Conservation (phyloP, 352 stramenopile species). For the Saprolegnia diclina region DNA sequence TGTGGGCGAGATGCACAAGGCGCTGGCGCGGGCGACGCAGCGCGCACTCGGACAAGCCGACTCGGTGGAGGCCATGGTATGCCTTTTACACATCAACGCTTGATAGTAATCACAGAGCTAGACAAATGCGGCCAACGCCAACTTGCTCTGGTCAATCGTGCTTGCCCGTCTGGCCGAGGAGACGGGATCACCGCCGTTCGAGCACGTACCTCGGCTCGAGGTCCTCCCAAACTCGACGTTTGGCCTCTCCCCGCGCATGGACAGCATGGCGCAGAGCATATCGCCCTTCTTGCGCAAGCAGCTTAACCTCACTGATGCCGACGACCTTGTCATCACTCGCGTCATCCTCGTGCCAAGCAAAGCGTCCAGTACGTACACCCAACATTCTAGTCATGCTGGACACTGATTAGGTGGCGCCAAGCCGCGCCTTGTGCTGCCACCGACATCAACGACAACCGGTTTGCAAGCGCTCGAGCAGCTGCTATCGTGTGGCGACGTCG, state of each 20-base stretch:
- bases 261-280: no score
- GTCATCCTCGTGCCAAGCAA: no score
- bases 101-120: not conserved
- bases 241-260: no score
- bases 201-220: no score
- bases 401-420: no score
- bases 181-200: no score
- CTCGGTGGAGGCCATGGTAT: not conserved
- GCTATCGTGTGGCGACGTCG: not conserved
- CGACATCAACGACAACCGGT: not conserved
- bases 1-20: conserved; percentile 7
- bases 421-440: not conserved
- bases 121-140: not conserved
- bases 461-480: not conserved
- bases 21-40: not conserved
- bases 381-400: not conserved
- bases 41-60: not conserved
- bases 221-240: no score
- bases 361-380: not conserved
- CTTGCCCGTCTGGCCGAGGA: no score
- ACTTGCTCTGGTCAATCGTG: no score
- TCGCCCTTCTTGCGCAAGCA: no score
- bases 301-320: no score
- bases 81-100: not conserved
- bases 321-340: no score